These are phyloP conservation scores for Crithidia brevicula DNA, from an alignment of 208 protist genomes.

Conservation along the genomic window DNA sequence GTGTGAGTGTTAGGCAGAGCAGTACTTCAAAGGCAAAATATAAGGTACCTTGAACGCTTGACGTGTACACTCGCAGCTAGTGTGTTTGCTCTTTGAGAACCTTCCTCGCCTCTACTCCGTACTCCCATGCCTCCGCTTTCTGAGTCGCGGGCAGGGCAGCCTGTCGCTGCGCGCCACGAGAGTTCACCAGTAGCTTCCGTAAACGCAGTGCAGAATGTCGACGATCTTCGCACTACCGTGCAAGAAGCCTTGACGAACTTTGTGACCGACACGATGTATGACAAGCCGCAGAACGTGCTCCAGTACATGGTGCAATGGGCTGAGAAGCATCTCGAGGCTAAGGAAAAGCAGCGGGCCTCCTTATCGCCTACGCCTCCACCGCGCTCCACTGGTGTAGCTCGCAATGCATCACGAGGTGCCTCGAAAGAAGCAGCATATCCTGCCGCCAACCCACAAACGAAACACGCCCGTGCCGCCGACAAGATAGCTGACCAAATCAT, in stretches of 20 bases:
- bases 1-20: too few species aligned
- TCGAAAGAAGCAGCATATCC: not conserved
- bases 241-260: constrained; percentile 25
- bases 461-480: not conserved
- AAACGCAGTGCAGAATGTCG: not conserved
- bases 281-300: constrained; percentile 48
- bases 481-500: constrained; percentile 14
- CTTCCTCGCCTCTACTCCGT: too few species aligned
- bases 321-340: constrained; percentile 14
- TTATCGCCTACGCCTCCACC: not conserved
- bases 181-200: not conserved
- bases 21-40: too few species aligned
- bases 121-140: constrained; percentile 12
- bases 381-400: not conserved
- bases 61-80: too few species aligned
- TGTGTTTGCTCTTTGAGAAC: too few species aligned
- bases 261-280: constrained; percentile 32
- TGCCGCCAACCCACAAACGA: not conserved
- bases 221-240: constrained; percentile 1
- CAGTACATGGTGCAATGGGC: constrained; percentile 55
- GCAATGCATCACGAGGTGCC: not conserved
- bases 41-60: too few species aligned
- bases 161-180: not conserved
- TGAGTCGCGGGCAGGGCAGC: not conserved
- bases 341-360: not conserved